Conservation (phyloP, 345 rosid genomes). For the Balakata baccata region DNA sequence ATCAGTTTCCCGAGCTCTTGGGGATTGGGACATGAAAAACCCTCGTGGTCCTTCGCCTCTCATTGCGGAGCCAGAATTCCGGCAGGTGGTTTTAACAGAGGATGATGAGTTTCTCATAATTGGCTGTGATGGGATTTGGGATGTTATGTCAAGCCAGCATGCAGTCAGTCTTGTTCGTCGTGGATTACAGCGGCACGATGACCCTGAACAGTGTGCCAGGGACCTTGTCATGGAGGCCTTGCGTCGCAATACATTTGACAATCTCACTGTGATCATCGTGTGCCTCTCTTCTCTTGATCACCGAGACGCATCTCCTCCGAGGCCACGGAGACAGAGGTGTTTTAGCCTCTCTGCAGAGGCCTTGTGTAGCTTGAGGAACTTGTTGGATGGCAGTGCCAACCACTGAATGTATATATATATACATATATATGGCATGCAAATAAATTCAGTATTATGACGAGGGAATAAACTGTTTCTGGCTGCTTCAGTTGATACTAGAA, state of each 20-base stretch:
- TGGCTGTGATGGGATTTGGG: slow-evolving; percentile 93
- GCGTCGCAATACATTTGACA: slow-evolving; percentile 55
- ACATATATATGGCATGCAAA: too few species aligned
- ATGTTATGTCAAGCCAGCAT: slow-evolving; percentile 78
- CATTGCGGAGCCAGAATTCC: slow-evolving; percentile 72
- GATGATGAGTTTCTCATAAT: slow-evolving; percentile 86
- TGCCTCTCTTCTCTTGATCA: slow-evolving; percentile 54
- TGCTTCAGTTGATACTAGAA: slow-evolving; percentile 33
- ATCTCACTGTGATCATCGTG: slow-evolving; percentile 70
- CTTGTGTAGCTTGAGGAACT: slow-evolving; percentile 54
- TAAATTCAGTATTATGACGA: not conserved
- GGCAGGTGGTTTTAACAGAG: slow-evolving; percentile 48
- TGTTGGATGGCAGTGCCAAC: slow-evolving; percentile 45
- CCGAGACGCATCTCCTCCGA: slow-evolving; percentile 34
- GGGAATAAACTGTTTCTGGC: slow-evolving; percentile 32
- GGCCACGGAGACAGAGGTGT: slow-evolving; percentile 45
- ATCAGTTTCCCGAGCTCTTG: slow-evolving; percentile 76
- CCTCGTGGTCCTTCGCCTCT: slow-evolving; percentile 65
- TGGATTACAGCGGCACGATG: slow-evolving; percentile 54
- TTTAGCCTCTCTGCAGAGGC: slow-evolving; percentile 70
- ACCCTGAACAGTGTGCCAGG: slow-evolving; percentile 68
- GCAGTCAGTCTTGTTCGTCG: slow-evolving; percentile 63
- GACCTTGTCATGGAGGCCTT: slow-evolving; percentile 83
- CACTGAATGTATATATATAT: slow-evolving; percentile 22
- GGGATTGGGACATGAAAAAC: slow-evolving; percentile 85